Evolutionary conservation across 371 early-diverging fungal genomes (phyloP).

Genomic region (Umbelopsis sp.): DNA sequence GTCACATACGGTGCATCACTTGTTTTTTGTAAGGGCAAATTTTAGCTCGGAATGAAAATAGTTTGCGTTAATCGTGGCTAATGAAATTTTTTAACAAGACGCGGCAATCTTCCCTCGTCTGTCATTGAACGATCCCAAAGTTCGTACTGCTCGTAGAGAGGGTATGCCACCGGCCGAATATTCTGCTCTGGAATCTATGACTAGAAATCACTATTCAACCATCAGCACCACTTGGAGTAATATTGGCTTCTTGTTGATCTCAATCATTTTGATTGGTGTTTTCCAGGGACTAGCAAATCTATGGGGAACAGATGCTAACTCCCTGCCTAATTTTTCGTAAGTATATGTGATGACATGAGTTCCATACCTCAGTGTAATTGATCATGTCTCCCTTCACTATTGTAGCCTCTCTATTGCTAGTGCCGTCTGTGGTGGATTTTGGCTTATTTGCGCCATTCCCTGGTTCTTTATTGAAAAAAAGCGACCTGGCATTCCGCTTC

Average conservation of each 20-base stretch:
- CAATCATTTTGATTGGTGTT: slow-evolving; percentile 24
- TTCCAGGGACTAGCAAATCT: slow-evolving; percentile 20
- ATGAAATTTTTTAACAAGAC: not conserved
- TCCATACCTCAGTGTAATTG: not conserved
- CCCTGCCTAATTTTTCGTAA: slow-evolving; percentile 23
- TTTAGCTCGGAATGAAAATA: not conserved
- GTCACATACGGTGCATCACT: slow-evolving; percentile 36
- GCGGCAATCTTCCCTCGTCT: slow-evolving; percentile 13
- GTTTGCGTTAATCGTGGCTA: not conserved
- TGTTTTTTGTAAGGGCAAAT: slow-evolving; percentile 24
- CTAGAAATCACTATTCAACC: slow-evolving; percentile 45
- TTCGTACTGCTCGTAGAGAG: slow-evolving; percentile 27
- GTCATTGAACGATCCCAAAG: slow-evolving; percentile 31
- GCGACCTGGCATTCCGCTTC: slow-evolving; percentile 38
- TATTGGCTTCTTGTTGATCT: slow-evolving; percentile 39
- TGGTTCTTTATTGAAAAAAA: slow-evolving; percentile 40
- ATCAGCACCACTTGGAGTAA: slow-evolving; percentile 47
- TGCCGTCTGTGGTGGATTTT: slow-evolving; percentile 41
- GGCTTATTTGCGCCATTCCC: slow-evolving; percentile 40
- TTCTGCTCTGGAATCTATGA: slow-evolving; percentile 24
- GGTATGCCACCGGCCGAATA: slow-evolving; percentile 20
- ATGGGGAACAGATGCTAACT: slow-evolving; percentile 19
- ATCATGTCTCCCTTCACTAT: too few species aligned
- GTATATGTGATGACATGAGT: slow-evolving; percentile 6
- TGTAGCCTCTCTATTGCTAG: slow-evolving; percentile 28